Percentiles rank a stretch among this genome's conserved stretches.
Evolutionary conservation across 192 early-diverging fungal genomes (phyloP).

Genomic region (Pecoramyces ruminantium): DNA sequence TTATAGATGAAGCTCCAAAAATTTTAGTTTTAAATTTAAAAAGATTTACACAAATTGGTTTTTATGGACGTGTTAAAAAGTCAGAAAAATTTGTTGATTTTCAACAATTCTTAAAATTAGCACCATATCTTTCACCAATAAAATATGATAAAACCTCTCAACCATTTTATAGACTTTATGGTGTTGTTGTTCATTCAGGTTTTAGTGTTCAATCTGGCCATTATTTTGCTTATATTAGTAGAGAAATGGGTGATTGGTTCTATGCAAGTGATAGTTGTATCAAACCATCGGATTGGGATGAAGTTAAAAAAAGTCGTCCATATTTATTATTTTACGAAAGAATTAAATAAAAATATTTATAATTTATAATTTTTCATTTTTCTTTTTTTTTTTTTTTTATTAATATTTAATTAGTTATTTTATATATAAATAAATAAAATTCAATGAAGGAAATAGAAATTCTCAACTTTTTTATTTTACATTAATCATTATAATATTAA

Average conservation of each 20-base stretch:
- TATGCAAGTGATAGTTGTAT: background rate
- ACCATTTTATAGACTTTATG: conserved; percentile 16
- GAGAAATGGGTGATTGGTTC: background rate
- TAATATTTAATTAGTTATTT: too few relatives aligned
- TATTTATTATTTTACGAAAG: background rate
- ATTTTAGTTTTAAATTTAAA: background rate
- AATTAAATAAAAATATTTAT: background rate
- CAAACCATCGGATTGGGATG: background rate
- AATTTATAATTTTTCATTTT: too few relatives aligned
- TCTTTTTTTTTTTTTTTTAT: too few relatives aligned
- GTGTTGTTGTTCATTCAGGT: conserved; percentile 26
- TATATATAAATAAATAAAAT: too few relatives aligned
- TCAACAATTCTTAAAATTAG: background rate
- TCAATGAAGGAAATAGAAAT: too few relatives aligned
- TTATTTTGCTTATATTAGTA: conserved; percentile 24
- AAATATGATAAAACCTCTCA: conserved; percentile 4
- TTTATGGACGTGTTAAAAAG: background rate
- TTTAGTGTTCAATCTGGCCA: conserved; percentile 25
- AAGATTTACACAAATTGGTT: background rate
- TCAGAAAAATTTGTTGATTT: background rate
- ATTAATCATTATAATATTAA: too few relatives aligned
- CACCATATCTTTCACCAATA: background rate
- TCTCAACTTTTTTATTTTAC: too few relatives aligned
- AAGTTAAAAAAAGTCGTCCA: background rate
- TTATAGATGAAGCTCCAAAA: background rate